phyloP scores from a whole-genome alignment of 2,329 filamentous ascomycete genomes.

The Talaromyces sp. region DNA sequence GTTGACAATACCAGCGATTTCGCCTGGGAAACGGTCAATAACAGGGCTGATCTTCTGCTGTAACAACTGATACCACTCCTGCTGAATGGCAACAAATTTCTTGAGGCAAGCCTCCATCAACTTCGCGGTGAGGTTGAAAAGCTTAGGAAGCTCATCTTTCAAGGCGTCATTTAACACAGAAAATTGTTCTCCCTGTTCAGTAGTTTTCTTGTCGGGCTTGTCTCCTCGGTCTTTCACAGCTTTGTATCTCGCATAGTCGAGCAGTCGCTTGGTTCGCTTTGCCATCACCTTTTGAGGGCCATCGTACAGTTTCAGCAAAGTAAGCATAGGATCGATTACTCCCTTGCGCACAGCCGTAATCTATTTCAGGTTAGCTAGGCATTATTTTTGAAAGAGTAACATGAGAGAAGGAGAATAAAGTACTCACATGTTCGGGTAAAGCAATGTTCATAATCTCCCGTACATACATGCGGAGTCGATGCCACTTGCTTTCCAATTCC shows the following conservation, averaged over 20 bases:
- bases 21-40: conserved; percentile 62
- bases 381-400: background rate
- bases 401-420: background rate
- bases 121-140: conserved; percentile 75
- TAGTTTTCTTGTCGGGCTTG: conserved; percentile 78
- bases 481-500: conserved; percentile 91
- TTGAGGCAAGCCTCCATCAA: conserved; percentile 76
- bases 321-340: conserved; percentile 78
- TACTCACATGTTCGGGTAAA: conserved; percentile 69
- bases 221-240: conserved; percentile 74
- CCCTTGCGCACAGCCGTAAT: conserved; percentile 66
- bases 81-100: conserved; percentile 80
- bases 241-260: conserved; percentile 80
- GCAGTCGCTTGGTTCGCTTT: conserved; percentile 86
- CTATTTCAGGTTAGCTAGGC: conserved; percentile 23
- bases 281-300: conserved; percentile 86
- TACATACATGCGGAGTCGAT: conserved; percentile 80
- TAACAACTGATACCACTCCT: conserved; percentile 76
- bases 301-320: conserved; percentile 72
- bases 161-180: conserved; percentile 85
- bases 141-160: conserved; percentile 82
- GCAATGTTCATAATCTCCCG: conserved; percentile 78
- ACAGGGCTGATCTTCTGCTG: conserved; percentile 74
- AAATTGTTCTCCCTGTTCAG: conserved; percentile 82
- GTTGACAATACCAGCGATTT: conserved; percentile 66